Percentiles rank a stretch among this genome's conserved stretches.
phyloP scores from a whole-genome alignment of 352 stramenopile species.

The Globisporangium polare region DNA sequence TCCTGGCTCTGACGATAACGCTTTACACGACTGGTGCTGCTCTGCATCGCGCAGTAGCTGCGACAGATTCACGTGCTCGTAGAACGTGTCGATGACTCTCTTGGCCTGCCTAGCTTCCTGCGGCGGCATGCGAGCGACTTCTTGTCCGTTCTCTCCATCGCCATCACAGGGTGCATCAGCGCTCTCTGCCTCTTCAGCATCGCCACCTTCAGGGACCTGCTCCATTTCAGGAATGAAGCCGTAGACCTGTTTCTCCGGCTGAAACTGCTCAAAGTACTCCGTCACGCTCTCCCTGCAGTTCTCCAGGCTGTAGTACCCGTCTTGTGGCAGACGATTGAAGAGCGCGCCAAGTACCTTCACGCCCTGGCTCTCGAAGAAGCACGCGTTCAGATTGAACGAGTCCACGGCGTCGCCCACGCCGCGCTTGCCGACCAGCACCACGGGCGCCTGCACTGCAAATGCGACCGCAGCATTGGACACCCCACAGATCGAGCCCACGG shows the following conservation, averaged over 20 bases:
- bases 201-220: constrained; percentile 15
- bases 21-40: constrained; percentile 12
- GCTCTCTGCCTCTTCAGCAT: not conserved
- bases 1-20: not conserved
- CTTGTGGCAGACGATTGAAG: constrained; percentile 92
- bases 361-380: constrained; percentile 89
- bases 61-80: constrained; percentile 28
- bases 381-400: constrained; percentile 96
- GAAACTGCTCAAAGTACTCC: constrained; percentile 89
- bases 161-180: not conserved
- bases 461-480: constrained; percentile 78
- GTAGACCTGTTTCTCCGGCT: constrained; percentile 64
- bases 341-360: constrained; percentile 94
- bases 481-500: constrained; percentile 77
- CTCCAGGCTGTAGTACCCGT: constrained; percentile 95
- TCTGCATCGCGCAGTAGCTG: constrained; percentile 31
- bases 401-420: constrained; percentile 97
- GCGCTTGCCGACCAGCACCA: constrained; percentile 94
- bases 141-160: not conserved
- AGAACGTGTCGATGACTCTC: constrained; percentile 40
- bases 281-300: constrained; percentile 88
- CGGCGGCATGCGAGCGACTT: constrained; percentile 18
- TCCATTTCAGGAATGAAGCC: constrained; percentile 80
- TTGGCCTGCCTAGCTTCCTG: constrained; percentile 17
- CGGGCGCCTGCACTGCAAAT: constrained; percentile 56